Evolutionary conservation across 2,329 filamentous ascomycete genomes (phyloP), one percentile per base, ranked within the genome.

Genomic region (Beauveria bassiana): DNA sequence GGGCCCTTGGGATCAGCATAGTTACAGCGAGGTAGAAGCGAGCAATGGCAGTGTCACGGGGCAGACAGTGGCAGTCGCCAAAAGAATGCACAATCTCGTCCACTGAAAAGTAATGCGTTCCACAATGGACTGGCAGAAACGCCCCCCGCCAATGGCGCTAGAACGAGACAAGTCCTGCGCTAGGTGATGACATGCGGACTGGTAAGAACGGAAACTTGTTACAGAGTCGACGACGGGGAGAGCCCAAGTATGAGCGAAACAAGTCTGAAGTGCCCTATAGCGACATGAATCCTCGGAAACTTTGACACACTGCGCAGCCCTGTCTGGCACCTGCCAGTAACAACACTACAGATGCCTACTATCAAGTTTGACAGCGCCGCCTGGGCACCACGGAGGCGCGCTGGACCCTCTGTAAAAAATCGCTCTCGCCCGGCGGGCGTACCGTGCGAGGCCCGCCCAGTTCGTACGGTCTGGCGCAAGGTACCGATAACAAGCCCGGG

Each of bases 371-470:
- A 46, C 52, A 45, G 52, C 24, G 52, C n/a, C 50, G 28, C n/a
- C 50, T 24, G 6, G n/a, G 3, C 31, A 38, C 4, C 22, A 55
- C 38, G 52, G 51, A 43, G 51, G 52, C 18, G 22, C 24, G 22
- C 40, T 45, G 40, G 53, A 45, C 40, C 52, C 55, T 58, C 55
- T 58, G 55, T 38, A 58, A 34, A 58, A 46, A 57, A 58, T 59
- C 47, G 46, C 47, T 38, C 40, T 45, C 46, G 18, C 38, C 49
- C 34, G 47, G 47, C 40, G 56, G 46, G 47, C 57, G 57, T 40
- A 59, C 57, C 38, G 57, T 59, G 57, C 57, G 57, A 52, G 38
- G 57, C 57, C 57, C 47, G 47, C 57, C 38, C 26, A 45, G 24
- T 52, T 52, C 40, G 47, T 59, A 52, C 57, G 3, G 47, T 45